phyloP scores from a whole-genome alignment of 306 rosid species.

The Coriaria nepalensis region DNA sequence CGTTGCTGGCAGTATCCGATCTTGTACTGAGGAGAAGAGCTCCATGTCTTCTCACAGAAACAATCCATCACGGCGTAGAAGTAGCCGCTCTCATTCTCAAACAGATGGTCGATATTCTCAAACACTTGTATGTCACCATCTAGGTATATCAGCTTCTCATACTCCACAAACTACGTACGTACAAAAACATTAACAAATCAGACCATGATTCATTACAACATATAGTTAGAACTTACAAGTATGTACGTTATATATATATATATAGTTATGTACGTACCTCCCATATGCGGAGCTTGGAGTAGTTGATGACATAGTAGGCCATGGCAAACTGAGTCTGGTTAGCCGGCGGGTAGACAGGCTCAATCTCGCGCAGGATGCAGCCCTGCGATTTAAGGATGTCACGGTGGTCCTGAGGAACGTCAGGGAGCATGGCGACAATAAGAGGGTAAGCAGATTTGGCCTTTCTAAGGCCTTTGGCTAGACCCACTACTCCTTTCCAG shows the following conservation, averaged over 20 bases:
- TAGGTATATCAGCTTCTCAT: constrained; percentile 34
- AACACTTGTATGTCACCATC: constrained; percentile 44
- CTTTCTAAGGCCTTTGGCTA: background rate
- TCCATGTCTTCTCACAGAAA: constrained; percentile 43
- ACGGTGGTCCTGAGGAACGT: background rate
- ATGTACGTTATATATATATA: background rate
- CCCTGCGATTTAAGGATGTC: background rate
- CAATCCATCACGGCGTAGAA: constrained; percentile 45
- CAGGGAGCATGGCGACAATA: background rate
- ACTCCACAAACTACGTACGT: constrained; percentile 28
- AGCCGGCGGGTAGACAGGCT: background rate
- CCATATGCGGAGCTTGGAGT: constrained; percentile 56
- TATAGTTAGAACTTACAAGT: background rate
- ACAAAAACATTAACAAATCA: background rate
- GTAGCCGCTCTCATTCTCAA: constrained; percentile 21
- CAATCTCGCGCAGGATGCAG: background rate
- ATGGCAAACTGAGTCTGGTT: background rate
- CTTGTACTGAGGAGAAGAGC: constrained; percentile 22
- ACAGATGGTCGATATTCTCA: constrained; percentile 34
- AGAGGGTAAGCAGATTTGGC: background rate
- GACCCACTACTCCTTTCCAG: background rate
- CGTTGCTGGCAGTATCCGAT: constrained; percentile 48
- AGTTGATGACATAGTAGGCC: constrained; percentile 52
- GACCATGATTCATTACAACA: background rate
- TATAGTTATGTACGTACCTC: constrained; percentile 19